phyloP scores from a whole-genome alignment of 2,329 filamentous ascomycete species.

The Diatrype stigma region DNA sequence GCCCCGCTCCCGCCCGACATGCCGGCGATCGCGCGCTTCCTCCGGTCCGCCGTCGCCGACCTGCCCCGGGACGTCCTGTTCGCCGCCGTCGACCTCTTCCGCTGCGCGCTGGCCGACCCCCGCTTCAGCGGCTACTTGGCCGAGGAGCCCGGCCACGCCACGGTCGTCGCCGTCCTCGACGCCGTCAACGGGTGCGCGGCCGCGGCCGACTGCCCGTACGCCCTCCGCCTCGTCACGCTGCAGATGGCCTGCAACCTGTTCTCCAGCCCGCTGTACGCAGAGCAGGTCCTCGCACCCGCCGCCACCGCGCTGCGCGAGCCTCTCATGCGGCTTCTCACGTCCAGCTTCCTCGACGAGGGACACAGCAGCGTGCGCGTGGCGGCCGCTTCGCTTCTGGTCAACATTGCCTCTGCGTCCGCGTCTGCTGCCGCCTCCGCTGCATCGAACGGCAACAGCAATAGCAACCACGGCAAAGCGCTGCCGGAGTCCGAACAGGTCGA shows the following conservation, averaged over 20 bases:
- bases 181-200: conserved; percentile 44
- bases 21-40: conserved; percentile 55
- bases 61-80: conserved; percentile 68
- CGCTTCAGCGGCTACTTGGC: conserved; percentile 79
- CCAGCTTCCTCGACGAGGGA: conserved; percentile 72
- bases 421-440: background rate
- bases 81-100: conserved; percentile 78
- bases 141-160: conserved; percentile 64
- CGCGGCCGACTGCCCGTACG: conserved; percentile 64
- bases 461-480: too few relatives aligned
- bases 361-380: conserved; percentile 74
- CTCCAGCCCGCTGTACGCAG: conserved; percentile 65
- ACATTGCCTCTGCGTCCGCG: conserved; percentile 58
- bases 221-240: conserved; percentile 75
- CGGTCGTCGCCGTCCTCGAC: conserved; percentile 57
- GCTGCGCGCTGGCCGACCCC: conserved; percentile 71
- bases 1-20: conserved; percentile 70
- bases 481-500: conserved; percentile 72
- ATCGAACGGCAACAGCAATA: conserved; percentile 51
- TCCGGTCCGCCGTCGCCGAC: conserved; percentile 50
- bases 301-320: conserved; percentile 44
- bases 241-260: conserved; percentile 86
- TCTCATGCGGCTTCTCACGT: conserved; percentile 66
- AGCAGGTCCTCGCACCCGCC: conserved; percentile 52
- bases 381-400: conserved; percentile 79